Conservation (phyloP, 192 early-diverging fungal genomes). For the Radiomyces spectabilis region DNA sequence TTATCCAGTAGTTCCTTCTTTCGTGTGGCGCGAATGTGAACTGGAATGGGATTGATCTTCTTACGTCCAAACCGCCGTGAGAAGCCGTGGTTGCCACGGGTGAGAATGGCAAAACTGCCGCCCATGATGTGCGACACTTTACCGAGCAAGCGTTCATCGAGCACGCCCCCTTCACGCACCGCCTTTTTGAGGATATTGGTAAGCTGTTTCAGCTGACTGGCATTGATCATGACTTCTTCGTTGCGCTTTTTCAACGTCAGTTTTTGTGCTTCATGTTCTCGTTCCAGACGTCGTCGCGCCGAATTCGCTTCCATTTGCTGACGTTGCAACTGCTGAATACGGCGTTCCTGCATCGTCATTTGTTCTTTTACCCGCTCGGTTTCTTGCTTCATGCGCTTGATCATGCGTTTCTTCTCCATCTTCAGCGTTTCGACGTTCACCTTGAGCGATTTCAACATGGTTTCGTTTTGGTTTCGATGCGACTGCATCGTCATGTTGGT, state of each 20-base stretch:
- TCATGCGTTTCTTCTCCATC: conserved; percentile 66
- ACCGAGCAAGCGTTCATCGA: conserved; percentile 20
- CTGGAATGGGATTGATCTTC: conserved; percentile 17
- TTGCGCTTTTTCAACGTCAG: conserved; percentile 48
- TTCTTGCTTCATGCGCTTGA: conserved; percentile 69
- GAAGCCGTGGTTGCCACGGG: conserved; percentile 21
- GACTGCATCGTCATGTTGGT: conserved; percentile 40
- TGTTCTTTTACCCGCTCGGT: conserved; percentile 52
- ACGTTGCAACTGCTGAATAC: conserved; percentile 49
- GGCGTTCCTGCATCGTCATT: conserved; percentile 44
- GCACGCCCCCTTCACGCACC: conserved; percentile 24
- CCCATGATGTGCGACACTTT: conserved; percentile 24
- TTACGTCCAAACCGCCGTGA: conserved; percentile 6
- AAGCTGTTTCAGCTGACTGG: conserved; percentile 37
- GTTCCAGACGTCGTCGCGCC: conserved; percentile 44
- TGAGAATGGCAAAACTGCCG: conserved; percentile 27
- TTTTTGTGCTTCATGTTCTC: conserved; percentile 44
- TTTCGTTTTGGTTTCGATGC: conserved; percentile 47
- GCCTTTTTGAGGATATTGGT: conserved; percentile 41
- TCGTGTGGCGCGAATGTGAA: conserved; percentile 26
- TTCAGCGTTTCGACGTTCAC: conserved; percentile 66
- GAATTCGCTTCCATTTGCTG: conserved; percentile 45
- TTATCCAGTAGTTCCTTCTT: conserved; percentile 50
- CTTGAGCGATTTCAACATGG: conserved; percentile 50
- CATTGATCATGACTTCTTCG: conserved; percentile 38